These are phyloP conservation scores for Daldinia concentrica DNA, from an alignment of 495 filamentous ascomycete genomes.

Conservation along the genomic window DNA sequence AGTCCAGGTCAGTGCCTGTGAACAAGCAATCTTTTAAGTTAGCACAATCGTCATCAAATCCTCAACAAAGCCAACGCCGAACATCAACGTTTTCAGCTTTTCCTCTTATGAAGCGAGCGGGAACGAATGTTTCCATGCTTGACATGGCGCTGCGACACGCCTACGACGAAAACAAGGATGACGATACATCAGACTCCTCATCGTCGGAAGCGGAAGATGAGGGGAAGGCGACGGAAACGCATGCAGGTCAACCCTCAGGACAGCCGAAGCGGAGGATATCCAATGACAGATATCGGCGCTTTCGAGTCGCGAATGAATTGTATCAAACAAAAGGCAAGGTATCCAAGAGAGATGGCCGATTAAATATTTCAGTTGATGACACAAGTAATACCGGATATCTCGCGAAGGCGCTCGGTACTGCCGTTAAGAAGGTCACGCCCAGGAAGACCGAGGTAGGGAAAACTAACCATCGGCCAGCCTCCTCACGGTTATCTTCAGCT, in stretches of 20 bases:
- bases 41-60: slow-evolving; percentile 28
- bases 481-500: slow-evolving; percentile 39
- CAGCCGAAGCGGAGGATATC: slow-evolving; percentile 21
- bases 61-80: slow-evolving; percentile 15
- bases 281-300: slow-evolving; percentile 50
- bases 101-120: slow-evolving; percentile 39
- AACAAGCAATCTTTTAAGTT: slow-evolving; percentile 18
- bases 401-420: slow-evolving; percentile 72
- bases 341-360: slow-evolving; percentile 72
- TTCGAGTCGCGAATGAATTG: slow-evolving; percentile 69
- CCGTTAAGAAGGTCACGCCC: slow-evolving; percentile 53
- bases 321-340: slow-evolving; percentile 72
- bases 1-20: slow-evolving; percentile 28
- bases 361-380: slow-evolving; percentile 75
- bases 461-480: slow-evolving; percentile 17
- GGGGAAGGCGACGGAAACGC: slow-evolving; percentile 10
- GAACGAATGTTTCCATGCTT: slow-evolving; percentile 44
- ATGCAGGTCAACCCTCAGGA: not conserved
- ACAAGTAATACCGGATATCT: slow-evolving; percentile 71
- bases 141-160: slow-evolving; percentile 7
- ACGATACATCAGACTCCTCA: slow-evolving; percentile 39
- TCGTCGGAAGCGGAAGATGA: slow-evolving; percentile 45
- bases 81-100: slow-evolving; percentile 19
- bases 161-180: slow-evolving; percentile 17
- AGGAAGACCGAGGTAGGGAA: slow-evolving; percentile 24